Evolutionary conservation across 2,329 filamentous ascomycete genomes (phyloP).

Genomic region (Xylaria polymorpha): DNA sequence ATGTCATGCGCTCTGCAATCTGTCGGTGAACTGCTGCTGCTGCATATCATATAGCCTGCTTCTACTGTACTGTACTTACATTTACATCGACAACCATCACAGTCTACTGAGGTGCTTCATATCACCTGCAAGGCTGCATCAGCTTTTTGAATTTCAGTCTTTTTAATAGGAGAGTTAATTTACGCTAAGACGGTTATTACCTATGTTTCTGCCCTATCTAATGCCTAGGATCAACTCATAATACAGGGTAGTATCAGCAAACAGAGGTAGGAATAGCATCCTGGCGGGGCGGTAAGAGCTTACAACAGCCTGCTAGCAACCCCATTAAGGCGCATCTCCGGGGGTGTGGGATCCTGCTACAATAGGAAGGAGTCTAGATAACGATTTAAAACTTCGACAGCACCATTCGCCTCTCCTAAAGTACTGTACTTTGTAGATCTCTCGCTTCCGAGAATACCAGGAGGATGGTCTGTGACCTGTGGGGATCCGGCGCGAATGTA

Average conservation of each 20-base stretch:
- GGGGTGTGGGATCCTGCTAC: slow-evolving; percentile 15
- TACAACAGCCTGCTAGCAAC: slow-evolving; percentile 4
- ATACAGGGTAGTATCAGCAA: neutral
- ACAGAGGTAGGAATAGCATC: neutral
- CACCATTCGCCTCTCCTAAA: slow-evolving; percentile 3
- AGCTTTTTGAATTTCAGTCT: neutral
- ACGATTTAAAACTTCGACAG: slow-evolving; percentile 5
- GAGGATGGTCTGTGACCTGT: neutral
- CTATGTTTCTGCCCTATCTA: neutral
- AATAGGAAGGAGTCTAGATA: slow-evolving; percentile 29
- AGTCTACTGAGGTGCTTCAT: too few species aligned
- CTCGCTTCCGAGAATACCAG: slow-evolving; percentile 1
- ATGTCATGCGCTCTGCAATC: slow-evolving; percentile 1
- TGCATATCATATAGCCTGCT: too few species aligned
- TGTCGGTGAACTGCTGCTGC: neutral
- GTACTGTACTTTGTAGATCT: neutral
- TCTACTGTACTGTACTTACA: neutral
- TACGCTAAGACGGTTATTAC: neutral
- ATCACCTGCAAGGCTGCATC: neutral
- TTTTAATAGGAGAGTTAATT: neutral
- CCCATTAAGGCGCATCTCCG: slow-evolving; percentile 5
- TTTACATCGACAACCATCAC: neutral
- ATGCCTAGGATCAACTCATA: neutral
- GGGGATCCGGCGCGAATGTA: slow-evolving; percentile 1
- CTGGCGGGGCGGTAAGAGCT: slow-evolving; percentile 10